Conservation (phyloP, 202 grass and related monocot species). For the Setaria viridis region DNA sequence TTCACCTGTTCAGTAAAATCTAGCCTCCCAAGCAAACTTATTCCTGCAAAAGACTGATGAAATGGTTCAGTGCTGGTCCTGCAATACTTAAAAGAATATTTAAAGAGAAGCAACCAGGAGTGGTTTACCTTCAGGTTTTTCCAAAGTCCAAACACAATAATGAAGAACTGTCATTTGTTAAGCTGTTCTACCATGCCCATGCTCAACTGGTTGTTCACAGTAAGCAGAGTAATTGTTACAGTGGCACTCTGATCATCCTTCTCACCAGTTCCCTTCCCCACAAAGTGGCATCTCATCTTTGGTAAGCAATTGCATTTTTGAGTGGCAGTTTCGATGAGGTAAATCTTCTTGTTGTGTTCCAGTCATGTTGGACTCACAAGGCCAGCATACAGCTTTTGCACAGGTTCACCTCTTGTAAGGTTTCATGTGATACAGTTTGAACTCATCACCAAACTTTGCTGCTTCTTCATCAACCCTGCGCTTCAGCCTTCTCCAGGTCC, state of each 20-base stretch:
- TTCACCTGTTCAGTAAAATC: neutral
- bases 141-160: neutral
- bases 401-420: constrained; percentile 80
- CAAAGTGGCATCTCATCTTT: neutral
- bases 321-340: neutral
- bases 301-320: neutral
- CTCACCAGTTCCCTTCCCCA: neutral
- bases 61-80: neutral
- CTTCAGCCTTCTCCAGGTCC: constrained; percentile 95
- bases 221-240: neutral
- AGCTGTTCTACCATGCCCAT: neutral
- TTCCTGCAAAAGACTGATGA: neutral
- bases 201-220: neutral
- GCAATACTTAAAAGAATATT: neutral
- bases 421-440: constrained; percentile 78
- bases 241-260: neutral
- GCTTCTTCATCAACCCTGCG: constrained; percentile 90
- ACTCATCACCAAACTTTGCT: constrained; percentile 82
- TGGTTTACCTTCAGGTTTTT: constrained; percentile 15
- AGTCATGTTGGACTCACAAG: neutral
- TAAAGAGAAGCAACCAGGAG: neutral
- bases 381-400: neutral
- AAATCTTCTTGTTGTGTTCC: neutral
- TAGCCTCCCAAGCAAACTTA: neutral
- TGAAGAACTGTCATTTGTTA: neutral